phyloP scores from a whole-genome alignment of 495 filamentous ascomycete genomes.

The Hyphodiscus hymeniophilus region DNA sequence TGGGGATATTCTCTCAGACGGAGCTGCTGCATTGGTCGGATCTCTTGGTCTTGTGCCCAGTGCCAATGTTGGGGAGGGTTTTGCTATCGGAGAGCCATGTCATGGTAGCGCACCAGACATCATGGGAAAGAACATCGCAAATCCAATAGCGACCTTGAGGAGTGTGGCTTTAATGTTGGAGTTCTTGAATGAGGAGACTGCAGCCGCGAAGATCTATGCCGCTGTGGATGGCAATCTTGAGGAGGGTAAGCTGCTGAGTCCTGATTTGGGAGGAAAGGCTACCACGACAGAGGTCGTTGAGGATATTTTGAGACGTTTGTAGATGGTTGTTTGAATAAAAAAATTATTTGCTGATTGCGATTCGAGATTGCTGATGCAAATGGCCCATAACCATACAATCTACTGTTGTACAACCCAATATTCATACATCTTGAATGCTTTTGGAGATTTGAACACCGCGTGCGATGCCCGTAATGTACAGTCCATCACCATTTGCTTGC shows the following conservation, averaged over 20 bases:
- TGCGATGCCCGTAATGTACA: not conserved
- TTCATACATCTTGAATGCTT: too few species aligned
- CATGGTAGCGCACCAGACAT: conserved; percentile 96
- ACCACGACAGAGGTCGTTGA: conserved; percentile 81
- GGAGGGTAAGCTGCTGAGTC: conserved; percentile 72
- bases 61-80: conserved; percentile 90
- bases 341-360: not conserved
- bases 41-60: conserved; percentile 87
- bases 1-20: conserved; percentile 93
- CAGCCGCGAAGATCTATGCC: conserved; percentile 79
- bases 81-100: conserved; percentile 97
- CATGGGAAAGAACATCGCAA: conserved; percentile 83
- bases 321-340: conserved; percentile 25
- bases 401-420: too few species aligned
- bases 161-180: conserved; percentile 93
- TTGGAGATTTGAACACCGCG: conserved; percentile 1
- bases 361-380: too few species aligned
- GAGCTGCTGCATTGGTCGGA: conserved; percentile 92
- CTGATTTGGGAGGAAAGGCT: conserved; percentile 86
- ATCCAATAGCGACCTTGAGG: conserved; percentile 91
- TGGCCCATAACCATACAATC: too few species aligned
- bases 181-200: conserved; percentile 78
- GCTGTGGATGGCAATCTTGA: conserved; percentile 90
- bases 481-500: not conserved
- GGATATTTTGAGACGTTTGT: conserved; percentile 83